These are phyloP conservation scores for Leccinum griseonigrum DNA, from an alignment of 1,284 basidiomycete species.

Conservation along the genomic window DNA sequence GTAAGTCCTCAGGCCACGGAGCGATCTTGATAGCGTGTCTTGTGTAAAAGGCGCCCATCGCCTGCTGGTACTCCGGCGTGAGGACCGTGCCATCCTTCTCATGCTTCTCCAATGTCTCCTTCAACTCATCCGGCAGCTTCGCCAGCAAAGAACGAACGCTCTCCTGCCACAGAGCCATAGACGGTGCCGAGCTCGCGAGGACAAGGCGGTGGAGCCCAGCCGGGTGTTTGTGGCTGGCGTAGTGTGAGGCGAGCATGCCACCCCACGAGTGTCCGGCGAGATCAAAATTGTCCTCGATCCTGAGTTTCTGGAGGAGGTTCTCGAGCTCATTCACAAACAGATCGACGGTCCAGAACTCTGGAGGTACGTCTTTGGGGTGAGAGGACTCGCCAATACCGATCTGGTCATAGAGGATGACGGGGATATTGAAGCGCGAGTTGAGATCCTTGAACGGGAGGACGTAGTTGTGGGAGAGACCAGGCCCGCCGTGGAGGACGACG, in stretches of 20 bases:
- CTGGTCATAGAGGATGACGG: conserved; percentile 50
- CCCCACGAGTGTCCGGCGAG: conserved; percentile 52
- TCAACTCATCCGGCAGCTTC: not conserved
- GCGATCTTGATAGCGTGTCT: conserved; percentile 17
- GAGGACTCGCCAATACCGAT: conserved; percentile 46
- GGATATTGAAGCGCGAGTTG: conserved; percentile 28
- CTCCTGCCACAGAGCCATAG: conserved; percentile 1
- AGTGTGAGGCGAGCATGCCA: conserved; percentile 43
- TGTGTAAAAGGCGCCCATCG: conserved; percentile 21
- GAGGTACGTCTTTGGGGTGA: conserved; percentile 36
- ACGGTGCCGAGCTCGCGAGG: not conserved
- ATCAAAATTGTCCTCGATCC: conserved; percentile 39
- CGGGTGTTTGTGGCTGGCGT: conserved; percentile 34
- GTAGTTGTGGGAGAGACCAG: conserved; percentile 44
- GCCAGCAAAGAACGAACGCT: not conserved
- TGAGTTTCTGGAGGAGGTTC: conserved; percentile 40
- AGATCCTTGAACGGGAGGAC: conserved; percentile 41
- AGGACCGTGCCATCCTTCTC: conserved; percentile 14
- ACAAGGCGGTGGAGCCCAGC: conserved; percentile 44
- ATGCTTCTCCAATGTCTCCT: not conserved
- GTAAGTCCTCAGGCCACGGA: conserved; percentile 19
- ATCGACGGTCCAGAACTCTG: conserved; percentile 45
- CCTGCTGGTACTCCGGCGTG: conserved; percentile 23
- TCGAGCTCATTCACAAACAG: conserved; percentile 50
- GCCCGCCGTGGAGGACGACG: conserved; percentile 42